Percentiles rank a stretch among this genome's conserved stretches.
phyloP scores from a whole-genome alignment of 257 asterid species.

The Ilex asprella region DNA sequence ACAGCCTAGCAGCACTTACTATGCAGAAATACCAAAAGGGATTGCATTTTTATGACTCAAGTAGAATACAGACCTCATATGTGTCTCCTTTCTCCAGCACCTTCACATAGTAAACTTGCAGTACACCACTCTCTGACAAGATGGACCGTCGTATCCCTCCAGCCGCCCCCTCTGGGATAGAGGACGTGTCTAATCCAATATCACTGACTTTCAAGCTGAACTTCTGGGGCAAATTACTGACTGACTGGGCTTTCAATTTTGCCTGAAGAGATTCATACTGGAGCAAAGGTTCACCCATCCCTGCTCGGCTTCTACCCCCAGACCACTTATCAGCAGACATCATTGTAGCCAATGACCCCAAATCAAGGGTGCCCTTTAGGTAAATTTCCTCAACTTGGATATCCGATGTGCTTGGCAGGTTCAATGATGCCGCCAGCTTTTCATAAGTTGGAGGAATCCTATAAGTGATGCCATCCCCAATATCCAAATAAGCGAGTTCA shows the following conservation, averaged over 20 bases:
- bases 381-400: slow-evolving; percentile 84
- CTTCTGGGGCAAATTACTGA: slow-evolving; percentile 40
- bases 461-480: slow-evolving; percentile 89
- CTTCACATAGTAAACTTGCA: slow-evolving; percentile 88
- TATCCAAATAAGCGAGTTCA: slow-evolving; percentile 84
- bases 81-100: slow-evolving; percentile 99
- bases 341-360: slow-evolving; percentile 92
- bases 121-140: slow-evolving; percentile 77
- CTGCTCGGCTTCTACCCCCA: slow-evolving; percentile 48
- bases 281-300: slow-evolving; percentile 67
- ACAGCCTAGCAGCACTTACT: background rate
- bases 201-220: slow-evolving; percentile 74
- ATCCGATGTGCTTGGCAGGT: slow-evolving; percentile 72
- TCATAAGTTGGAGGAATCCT: slow-evolving; percentile 89
- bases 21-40: background rate
- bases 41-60: background rate
- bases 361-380: slow-evolving; percentile 95
- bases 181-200: slow-evolving; percentile 60
- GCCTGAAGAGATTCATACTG: slow-evolving; percentile 90
- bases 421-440: slow-evolving; percentile 59
- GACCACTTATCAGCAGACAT: slow-evolving; percentile 73
- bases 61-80: slow-evolving; percentile 65
- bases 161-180: slow-evolving; percentile 96
- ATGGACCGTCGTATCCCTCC: slow-evolving; percentile 77
- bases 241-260: slow-evolving; percentile 53